phyloP scores from a whole-genome alignment of 306 rosid genomes.

The Begonia masoniana region DNA sequence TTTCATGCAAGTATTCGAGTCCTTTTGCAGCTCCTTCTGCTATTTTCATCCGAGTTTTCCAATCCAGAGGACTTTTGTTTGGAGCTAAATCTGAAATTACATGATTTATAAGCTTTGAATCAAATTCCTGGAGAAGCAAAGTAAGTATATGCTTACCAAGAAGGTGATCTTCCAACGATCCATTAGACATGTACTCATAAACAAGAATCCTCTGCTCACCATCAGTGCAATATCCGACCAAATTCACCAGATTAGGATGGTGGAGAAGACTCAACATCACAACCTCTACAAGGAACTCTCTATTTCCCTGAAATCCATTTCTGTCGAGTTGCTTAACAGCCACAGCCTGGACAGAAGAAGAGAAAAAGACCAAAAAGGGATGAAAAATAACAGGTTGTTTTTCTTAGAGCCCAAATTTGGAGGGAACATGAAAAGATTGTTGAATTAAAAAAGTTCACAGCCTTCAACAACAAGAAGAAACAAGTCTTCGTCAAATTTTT shows the following conservation, averaged over 20 bases:
- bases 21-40: conserved; percentile 90
- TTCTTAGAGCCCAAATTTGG: no score
- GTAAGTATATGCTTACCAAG: conserved; percentile 33
- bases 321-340: conserved; percentile 90
- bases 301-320: conserved; percentile 89
- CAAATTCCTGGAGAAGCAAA: no score
- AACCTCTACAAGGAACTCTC: conserved; percentile 88
- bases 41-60: conserved; percentile 73
- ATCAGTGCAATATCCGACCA: conserved; percentile 84
- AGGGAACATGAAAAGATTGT: no score
- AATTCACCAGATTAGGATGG: conserved; percentile 74
- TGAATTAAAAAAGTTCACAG: no score
- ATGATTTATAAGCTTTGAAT: no score
- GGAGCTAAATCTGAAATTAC: conserved; percentile 28
- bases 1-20: conserved; percentile 75
- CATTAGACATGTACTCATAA: conserved; percentile 72
- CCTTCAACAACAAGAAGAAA: no score
- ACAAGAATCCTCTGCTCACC: conserved; percentile 78
- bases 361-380: conserved; percentile 3
- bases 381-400: no score
- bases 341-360: conserved; percentile 33
- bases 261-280: conserved; percentile 79
- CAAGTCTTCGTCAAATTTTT: no score
- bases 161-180: conserved; percentile 87
- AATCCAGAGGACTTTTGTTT: conserved; percentile 41